Evolutionary conservation across 2,329 filamentous ascomycete species (phyloP), one percentile per base, ranked within the genome.

Genomic region (Trichoderma simmonsii): DNA sequence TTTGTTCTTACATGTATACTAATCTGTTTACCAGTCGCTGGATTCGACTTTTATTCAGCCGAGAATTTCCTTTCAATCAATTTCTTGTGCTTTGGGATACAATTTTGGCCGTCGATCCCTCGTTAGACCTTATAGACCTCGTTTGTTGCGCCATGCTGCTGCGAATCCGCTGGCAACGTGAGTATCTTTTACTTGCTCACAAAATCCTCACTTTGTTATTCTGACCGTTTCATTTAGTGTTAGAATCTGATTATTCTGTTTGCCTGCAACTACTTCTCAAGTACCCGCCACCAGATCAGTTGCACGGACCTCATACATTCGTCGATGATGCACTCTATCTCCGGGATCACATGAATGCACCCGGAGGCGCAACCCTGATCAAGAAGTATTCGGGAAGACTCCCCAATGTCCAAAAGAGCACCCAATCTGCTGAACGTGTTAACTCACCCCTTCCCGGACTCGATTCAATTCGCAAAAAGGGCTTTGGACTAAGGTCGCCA

Each of bases 121-220:
- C 88, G 0, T 83, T 97, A 32, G 90, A 94, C 64, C 84, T 98
- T 36, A 90, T 98, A 75, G 94, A 98, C 78, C 86, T 96, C 70
- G 91, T 98, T n/a, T 98, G 95, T 76, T 90, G 98, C 66, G 91
- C 94, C 6, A 98, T 99, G 95, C 85, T 99, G 28, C 85, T 99
- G 60, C 89, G 96, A 65, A 94, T 98, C 76, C 90, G 95, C 71
- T 98, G 95, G 95, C 89, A 95, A 76, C 84, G 93, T 96, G 83
- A 85, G 91, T 82, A 7, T 24, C 34, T 43, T 43, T 34, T 24
- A 2, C 21, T 60, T 24, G 18, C 15, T 54, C 12, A 14, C 36
- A 21, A 21, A 5, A 51, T 3, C 12, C 26, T 21, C 9, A 4
- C 2, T 18, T n/a, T 8, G 28, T 12, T 11, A 14, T 26, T 32